Evolutionary conservation across 768 basidiomycete genomes (phyloP).

Genomic region (Lentinula boryana): DNA sequence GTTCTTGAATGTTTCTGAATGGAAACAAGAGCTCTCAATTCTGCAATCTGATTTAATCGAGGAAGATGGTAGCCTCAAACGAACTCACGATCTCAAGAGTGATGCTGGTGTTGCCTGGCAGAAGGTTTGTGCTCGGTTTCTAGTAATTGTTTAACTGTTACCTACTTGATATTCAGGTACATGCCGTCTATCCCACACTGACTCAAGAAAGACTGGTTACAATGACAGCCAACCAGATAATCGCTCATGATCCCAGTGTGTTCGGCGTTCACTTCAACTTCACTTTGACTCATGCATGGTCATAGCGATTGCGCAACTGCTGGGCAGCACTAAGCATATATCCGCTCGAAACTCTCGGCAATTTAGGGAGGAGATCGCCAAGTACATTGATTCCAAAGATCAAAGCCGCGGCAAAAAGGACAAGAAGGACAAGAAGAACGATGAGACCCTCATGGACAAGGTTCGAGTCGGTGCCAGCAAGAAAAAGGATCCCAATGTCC

Average conservation of each 20-base stretch:
- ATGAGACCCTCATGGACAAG: slow-evolving; percentile 28
- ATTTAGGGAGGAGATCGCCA: slow-evolving; percentile 51
- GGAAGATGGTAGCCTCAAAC: slow-evolving; percentile 49
- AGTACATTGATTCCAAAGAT: slow-evolving; percentile 63
- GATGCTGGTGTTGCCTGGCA: slow-evolving; percentile 60
- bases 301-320: slow-evolving; percentile 36
- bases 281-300: slow-evolving; percentile 1
- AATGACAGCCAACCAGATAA: slow-evolving; percentile 47
- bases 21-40: slow-evolving; percentile 50
- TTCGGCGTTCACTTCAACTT: background rate
- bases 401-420: slow-evolving; percentile 46
- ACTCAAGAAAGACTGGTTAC: slow-evolving; percentile 38
- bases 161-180: slow-evolving; percentile 31
- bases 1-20: slow-evolving; percentile 50
- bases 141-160: background rate
- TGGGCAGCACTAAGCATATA: slow-evolving; percentile 52
- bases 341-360: slow-evolving; percentile 40
- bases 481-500: slow-evolving; percentile 21
- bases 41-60: slow-evolving; percentile 54
- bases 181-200: slow-evolving; percentile 54
- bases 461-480: slow-evolving; percentile 19
- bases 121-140: slow-evolving; percentile 30
- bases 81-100: slow-evolving; percentile 47
- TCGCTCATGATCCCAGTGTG: slow-evolving; percentile 41
- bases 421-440: slow-evolving; percentile 29